Base-by-base conservation (phyloP, 345 rosid genomes). In the Turritis glabra region DNA sequence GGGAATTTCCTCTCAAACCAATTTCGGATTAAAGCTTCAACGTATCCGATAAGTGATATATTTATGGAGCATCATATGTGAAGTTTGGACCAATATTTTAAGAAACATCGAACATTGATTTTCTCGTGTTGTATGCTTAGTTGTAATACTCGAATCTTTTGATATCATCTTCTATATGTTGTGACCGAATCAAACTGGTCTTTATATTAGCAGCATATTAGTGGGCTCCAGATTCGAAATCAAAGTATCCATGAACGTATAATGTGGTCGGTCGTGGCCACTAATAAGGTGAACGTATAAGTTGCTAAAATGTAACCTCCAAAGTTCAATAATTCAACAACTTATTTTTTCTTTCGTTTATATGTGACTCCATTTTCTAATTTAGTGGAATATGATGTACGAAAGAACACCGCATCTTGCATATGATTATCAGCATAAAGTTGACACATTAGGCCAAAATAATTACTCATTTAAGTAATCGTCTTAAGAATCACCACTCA, bases 211-310 rank as follows among this genome's bases (percentile, higher is more conserved):
- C 3, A 51, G 46, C 48, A 43, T 18, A 35, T 35, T 30, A 73
- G 54, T 53, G 46, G 57, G 22, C 37, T 73, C 70, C 53, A 51
- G 12, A 72, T 38, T 26, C 52, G 41, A 51, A 25, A 26, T 60
- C 38, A 17, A n/a, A 56, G 58, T 3, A 61, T 40, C 33, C 66
- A 30, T 70, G 56, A 35, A 25, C 52, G 32, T 54, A 55, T 74
- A 3, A 46, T 56, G 23, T 57, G 67, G 78, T 32, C 78, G 67
- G 78, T 32, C 78, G 72, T 65, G 50, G 65, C 52, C 78, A 57
- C 72, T 54, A 32, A 8, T 5, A 25, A 44, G 14, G n/a, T n/a
- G 56, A 53, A 53, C 5, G 25, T 23, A 25, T 19, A 64, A 44
- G 18, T 30, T 60, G 26, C 55, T 44, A 64, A 56, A 40, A 22